A percentile compares a stretch with the other conserved stretches of the same genome.
Evolutionary conservation across 305 asterid species (phyloP).

Genomic region (Fraxinus baroniana): DNA sequence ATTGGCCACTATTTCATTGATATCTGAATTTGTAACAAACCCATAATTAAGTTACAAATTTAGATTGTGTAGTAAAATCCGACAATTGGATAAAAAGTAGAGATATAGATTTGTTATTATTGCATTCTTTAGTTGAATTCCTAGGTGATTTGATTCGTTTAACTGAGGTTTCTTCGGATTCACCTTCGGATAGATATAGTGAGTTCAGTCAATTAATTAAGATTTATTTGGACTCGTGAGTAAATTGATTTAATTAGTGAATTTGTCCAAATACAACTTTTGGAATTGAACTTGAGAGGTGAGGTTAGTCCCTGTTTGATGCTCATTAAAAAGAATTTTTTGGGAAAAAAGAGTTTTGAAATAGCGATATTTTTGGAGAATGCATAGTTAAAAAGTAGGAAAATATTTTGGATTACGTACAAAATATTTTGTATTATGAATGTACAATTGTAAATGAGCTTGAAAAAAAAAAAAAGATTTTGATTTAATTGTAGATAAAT

Average conservation of each 20-base stretch:
- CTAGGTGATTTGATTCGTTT: not conserved
- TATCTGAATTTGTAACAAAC: not conserved
- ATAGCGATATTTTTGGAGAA: too few species aligned
- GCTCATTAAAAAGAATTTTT: too few species aligned
- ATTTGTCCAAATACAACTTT: not conserved
- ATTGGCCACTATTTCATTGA: not conserved
- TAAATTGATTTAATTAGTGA: not conserved
- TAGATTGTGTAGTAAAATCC: not conserved
- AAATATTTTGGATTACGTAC: too few species aligned
- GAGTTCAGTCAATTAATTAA: not conserved
- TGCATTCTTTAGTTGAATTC: not conserved
- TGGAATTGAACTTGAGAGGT: not conserved
- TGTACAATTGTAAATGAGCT: too few species aligned
- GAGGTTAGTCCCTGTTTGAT: not conserved
- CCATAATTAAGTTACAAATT: not conserved
- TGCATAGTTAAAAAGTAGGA: too few species aligned
- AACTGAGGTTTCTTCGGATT: not conserved
- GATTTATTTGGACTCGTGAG: not conserved
- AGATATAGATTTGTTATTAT: too few species aligned
- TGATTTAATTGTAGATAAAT: too few species aligned
- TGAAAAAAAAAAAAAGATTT: too few species aligned
- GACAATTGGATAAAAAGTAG: too few species aligned
- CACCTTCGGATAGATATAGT: not conserved
- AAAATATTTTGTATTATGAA: too few species aligned
- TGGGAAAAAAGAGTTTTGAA: too few species aligned